Percentiles rank a stretch among this genome's conserved stretches.
phyloP scores from a whole-genome alignment of 163 green algal species.

The Prototheca wickerhamii region DNA sequence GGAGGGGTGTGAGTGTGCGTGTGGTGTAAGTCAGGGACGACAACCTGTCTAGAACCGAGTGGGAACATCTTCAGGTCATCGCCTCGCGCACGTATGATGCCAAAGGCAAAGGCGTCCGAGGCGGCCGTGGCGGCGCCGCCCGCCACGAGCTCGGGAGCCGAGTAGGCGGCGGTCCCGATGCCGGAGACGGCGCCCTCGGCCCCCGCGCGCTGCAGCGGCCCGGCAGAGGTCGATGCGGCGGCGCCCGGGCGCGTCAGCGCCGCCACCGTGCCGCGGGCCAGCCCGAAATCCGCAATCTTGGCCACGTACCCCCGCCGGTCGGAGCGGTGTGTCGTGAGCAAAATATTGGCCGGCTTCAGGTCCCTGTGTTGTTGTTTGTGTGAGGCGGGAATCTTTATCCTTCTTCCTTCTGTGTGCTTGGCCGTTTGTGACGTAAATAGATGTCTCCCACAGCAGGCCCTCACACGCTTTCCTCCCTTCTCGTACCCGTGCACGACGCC shows the following conservation, averaged over 20 bases:
- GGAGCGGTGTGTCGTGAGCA: conserved; percentile 45
- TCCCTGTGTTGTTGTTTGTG: conserved; percentile 4
- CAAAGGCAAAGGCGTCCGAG: conserved; percentile 42
- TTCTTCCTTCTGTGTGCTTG: too few relatives aligned
- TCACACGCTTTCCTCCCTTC: conserved; percentile 26
- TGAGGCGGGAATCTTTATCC: too few relatives aligned
- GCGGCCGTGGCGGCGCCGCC: conserved; percentile 11
- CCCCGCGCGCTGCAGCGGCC: background rate
- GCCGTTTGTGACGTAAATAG: background rate
- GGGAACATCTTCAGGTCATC: too few relatives aligned
- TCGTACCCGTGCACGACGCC: conserved; percentile 44
- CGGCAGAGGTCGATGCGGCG: background rate
- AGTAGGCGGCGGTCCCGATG: conserved; percentile 40
- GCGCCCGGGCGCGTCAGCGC: background rate
- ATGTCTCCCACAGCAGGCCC: background rate
- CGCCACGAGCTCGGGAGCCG: conserved; percentile 31
- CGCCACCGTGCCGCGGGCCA: background rate
- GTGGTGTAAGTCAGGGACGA: too few relatives aligned
- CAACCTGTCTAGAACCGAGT: too few relatives aligned
- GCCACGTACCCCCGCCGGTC: conserved; percentile 46
- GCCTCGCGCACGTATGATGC: conserved; percentile 33
- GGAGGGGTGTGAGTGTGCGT: background rate
- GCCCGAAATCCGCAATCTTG: conserved; percentile 27
- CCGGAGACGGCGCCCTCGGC: background rate
- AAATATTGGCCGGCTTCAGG: conserved; percentile 60